A percentile compares a stretch with the other conserved stretches of the same genome.
Conservation (phyloP, 768 basidiomycete genomes). For the Phanerochaete carnosa region DNA sequence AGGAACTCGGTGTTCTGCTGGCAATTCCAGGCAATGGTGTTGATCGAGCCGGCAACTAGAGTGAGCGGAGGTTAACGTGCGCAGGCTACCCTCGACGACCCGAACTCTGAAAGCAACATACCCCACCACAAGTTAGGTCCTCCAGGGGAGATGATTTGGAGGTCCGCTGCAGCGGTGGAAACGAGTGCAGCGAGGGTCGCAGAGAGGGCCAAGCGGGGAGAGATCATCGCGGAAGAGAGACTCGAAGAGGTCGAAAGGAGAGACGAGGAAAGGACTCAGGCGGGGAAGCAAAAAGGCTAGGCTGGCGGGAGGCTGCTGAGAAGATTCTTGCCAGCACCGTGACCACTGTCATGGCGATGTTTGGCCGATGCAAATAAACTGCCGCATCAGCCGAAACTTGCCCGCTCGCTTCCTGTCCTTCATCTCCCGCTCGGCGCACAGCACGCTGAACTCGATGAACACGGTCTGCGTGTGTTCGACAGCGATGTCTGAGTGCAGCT, state of each 20-base stretch:
- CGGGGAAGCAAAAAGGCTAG: not conserved
- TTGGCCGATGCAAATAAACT: not conserved
- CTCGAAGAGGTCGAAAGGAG: conserved; percentile 4
- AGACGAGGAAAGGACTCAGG: not conserved
- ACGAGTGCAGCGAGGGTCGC: conserved; percentile 37
- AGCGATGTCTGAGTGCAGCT: not conserved
- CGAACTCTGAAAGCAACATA: conserved; percentile 29
- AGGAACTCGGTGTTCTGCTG: conserved; percentile 28
- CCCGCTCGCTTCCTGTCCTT: not conserved
- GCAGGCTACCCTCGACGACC: not conserved
- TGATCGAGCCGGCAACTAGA: conserved; percentile 53
- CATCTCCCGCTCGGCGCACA: not conserved
- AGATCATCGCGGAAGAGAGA: conserved; percentile 27
- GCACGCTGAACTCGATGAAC: not conserved
- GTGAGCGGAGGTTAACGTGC: not conserved
- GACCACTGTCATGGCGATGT: not conserved
- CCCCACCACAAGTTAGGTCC: conserved; percentile 55
- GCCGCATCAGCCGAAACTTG: not conserved
- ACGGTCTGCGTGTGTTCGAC: not conserved
- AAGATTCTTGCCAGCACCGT: not conserved
- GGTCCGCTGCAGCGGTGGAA: conserved; percentile 36
- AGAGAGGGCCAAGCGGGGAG: conserved; percentile 28
- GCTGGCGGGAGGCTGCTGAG: not conserved
- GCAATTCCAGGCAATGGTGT: conserved; percentile 62
- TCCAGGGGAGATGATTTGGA: conserved; percentile 45